These are phyloP conservation scores for Ogataea saltuana DNA, from an alignment of 805 yeast genomes.

Conservation along the genomic window DNA sequence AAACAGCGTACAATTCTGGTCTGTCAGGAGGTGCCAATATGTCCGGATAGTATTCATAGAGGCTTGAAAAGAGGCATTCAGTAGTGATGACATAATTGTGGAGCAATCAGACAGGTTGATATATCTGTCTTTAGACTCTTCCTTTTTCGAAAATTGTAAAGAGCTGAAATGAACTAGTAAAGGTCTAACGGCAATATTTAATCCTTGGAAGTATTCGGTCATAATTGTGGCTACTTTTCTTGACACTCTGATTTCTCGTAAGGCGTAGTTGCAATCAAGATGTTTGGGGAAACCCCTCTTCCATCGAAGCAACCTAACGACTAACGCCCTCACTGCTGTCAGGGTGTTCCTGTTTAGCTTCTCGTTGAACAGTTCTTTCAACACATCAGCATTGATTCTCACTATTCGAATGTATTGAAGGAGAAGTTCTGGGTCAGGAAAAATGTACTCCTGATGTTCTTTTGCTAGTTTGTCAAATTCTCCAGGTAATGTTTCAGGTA, in stretches of 20 bases:
- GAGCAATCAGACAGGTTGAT: slow-evolving; percentile 65
- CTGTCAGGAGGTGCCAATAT: slow-evolving; percentile 64
- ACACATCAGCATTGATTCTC: slow-evolving; percentile 65
- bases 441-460: slow-evolving; percentile 58
- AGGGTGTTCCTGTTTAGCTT: slow-evolving; percentile 65
- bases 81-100: slow-evolving; percentile 55
- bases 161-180: slow-evolving; percentile 67
- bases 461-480: slow-evolving; percentile 58
- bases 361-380: slow-evolving; percentile 62
- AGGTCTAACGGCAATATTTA: slow-evolving; percentile 72
- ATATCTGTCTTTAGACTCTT: slow-evolving; percentile 37
- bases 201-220: slow-evolving; percentile 76
- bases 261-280: slow-evolving; percentile 56
- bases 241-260: slow-evolving; percentile 45
- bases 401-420: slow-evolving; percentile 68
- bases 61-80: slow-evolving; percentile 73
- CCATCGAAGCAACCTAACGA: slow-evolving; percentile 64
- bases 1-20: slow-evolving; percentile 65
- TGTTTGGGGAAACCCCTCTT: slow-evolving; percentile 59
- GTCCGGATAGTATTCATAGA: slow-evolving; percentile 67
- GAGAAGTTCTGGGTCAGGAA: slow-evolving; percentile 69
- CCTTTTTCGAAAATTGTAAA: slow-evolving; percentile 43
- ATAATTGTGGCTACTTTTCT: slow-evolving; percentile 64
- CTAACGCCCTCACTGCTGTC: slow-evolving; percentile 64
- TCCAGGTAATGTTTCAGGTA: slow-evolving; percentile 66